Conservation (phyloP, 805 yeast species). For the Kazachstania viticola region DNA sequence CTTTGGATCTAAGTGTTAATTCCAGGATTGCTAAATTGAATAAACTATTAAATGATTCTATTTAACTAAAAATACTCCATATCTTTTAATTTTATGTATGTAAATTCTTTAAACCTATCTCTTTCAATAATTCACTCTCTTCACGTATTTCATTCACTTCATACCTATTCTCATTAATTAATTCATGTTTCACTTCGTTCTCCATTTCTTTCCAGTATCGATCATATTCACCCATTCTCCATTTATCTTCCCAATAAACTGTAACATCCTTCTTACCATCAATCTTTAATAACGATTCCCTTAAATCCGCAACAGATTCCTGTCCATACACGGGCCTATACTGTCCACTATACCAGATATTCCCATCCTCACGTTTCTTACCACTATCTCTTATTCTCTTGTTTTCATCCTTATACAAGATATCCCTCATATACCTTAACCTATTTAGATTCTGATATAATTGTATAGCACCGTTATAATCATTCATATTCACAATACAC, state of each 20-base stretch:
- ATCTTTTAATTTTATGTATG: background rate
- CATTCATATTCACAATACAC: constrained; percentile 65
- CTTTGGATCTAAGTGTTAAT: constrained; percentile 85
- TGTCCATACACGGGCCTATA: constrained; percentile 84
- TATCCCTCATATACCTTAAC: constrained; percentile 64
- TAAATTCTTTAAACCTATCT: constrained; percentile 29
- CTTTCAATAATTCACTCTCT: constrained; percentile 54
- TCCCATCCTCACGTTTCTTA: constrained; percentile 64
- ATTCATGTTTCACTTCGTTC: constrained; percentile 42
- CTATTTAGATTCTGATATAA: constrained; percentile 67
- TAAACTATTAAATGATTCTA: constrained; percentile 75
- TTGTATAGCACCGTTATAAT: constrained; percentile 52
- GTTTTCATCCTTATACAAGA: constrained; percentile 46
- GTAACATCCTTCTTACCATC: constrained; percentile 29
- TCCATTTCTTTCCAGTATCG: constrained; percentile 53
- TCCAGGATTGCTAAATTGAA: constrained; percentile 80
- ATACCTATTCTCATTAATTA: constrained; percentile 39
- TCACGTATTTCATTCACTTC: constrained; percentile 50
- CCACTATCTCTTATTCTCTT: constrained; percentile 54
- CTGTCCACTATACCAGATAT: constrained; percentile 79
- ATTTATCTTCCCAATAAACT: constrained; percentile 72
- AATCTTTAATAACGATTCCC: constrained; percentile 20
- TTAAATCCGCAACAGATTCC: constrained; percentile 81
- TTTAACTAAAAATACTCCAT: constrained; percentile 34
- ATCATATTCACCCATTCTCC: constrained; percentile 72